Conservation (phyloP, 2,329 filamentous ascomycete genomes). For the Talaromyces funiculosus region DNA sequence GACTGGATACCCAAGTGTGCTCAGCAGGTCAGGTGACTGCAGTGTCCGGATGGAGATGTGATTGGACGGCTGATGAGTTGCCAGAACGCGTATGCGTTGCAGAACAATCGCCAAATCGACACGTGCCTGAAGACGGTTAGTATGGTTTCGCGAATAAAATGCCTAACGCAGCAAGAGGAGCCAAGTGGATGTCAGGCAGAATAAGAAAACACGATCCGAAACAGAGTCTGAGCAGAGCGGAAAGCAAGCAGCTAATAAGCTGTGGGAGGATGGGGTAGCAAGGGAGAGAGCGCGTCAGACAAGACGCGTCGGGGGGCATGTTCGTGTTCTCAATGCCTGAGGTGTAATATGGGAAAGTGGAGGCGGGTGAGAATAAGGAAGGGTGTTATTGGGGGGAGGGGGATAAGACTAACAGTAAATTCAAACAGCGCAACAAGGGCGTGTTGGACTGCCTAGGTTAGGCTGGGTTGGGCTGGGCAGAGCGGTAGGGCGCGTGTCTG, state of each 20-base stretch:
- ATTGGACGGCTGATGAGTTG: not conserved
- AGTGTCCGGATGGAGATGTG: not conserved
- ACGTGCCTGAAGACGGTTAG: slow-evolving; percentile 6
- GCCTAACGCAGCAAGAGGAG: not conserved
- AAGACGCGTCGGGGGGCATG: slow-evolving; percentile 5
- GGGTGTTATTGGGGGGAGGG: not conserved
- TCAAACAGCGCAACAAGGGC: not conserved
- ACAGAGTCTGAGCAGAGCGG: not conserved
- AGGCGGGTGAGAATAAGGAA: not conserved
- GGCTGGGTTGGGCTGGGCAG: not conserved
- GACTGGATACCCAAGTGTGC: slow-evolving; percentile 13
- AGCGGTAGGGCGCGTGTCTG: not conserved
- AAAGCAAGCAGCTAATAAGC: slow-evolving; percentile 14
- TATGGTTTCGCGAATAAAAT: not conserved
- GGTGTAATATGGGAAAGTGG: not conserved
- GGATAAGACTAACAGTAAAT: slow-evolving; percentile 3
- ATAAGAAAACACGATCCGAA: slow-evolving; percentile 1
- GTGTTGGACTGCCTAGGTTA: not conserved
- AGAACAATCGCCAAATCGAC: slow-evolving; percentile 1
- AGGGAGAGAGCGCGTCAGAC: slow-evolving; percentile 9
- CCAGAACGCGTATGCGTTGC: not conserved
- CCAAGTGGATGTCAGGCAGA: not conserved
- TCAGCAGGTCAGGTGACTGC: slow-evolving; percentile 20
- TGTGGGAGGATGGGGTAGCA: not conserved
- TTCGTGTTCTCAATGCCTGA: slow-evolving; percentile 5